phyloP scores from a whole-genome alignment of 257 asterid genomes.

The Orobanche coerulescens region DNA sequence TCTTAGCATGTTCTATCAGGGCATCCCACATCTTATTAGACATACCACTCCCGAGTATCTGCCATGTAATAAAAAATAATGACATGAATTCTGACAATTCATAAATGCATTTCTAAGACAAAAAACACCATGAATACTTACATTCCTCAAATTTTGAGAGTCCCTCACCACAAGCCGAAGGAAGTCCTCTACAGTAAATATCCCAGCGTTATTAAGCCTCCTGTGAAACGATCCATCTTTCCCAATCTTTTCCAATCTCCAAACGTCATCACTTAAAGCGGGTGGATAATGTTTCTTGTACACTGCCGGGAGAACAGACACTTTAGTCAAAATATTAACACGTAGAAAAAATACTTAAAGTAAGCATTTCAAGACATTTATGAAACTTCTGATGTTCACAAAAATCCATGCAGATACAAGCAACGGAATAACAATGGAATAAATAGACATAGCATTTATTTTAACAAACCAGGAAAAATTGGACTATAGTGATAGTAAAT shows the following conservation, averaged over 20 bases:
- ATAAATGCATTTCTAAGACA: slow-evolving; percentile 9
- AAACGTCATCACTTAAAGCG: slow-evolving; percentile 78
- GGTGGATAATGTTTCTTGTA: slow-evolving; percentile 99
- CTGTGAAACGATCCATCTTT: slow-evolving; percentile 98
- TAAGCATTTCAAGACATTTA: background rate
- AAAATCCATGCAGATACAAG: background rate
- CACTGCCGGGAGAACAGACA: slow-evolving; percentile 40
- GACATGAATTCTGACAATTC: background rate
- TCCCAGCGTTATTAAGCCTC: slow-evolving; percentile 73
- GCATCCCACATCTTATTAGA: slow-evolving; percentile 99
- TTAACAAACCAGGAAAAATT: too few species aligned
- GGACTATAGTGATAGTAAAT: too few species aligned
- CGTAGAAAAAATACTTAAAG: slow-evolving; percentile 6
- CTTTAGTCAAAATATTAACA: background rate
- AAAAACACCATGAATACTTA: slow-evolving; percentile 28
- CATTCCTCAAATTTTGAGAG: slow-evolving; percentile 80
- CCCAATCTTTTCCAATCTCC: slow-evolving; percentile 99
- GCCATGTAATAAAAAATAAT: slow-evolving; percentile 21
- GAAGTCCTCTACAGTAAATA: slow-evolving; percentile 80
- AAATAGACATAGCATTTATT: background rate
- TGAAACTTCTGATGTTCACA: background rate
- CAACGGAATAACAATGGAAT: background rate
- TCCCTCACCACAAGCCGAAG: slow-evolving; percentile 89
- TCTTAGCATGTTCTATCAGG: slow-evolving; percentile 86
- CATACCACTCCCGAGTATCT: slow-evolving; percentile 98